Percentiles rank a stretch among this genome's conserved stretches.
phyloP scores from a whole-genome alignment of 305 asterid genomes.

The Rubia tinctorum region DNA sequence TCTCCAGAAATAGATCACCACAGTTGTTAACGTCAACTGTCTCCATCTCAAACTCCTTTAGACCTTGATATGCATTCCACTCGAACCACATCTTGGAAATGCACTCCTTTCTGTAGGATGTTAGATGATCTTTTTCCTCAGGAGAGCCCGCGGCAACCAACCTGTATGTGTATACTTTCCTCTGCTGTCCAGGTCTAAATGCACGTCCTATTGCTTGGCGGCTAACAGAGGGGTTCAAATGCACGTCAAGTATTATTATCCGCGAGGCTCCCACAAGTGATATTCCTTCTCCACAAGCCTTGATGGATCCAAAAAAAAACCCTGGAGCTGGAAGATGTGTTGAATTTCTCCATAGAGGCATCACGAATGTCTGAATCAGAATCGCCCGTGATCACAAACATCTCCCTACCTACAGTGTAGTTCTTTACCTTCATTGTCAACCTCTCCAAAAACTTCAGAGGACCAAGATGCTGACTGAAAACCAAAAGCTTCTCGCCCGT shows the following conservation, averaged over 20 bases:
- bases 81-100: conserved; percentile 33
- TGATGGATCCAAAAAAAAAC: conserved; percentile 10
- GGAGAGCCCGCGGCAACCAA: no score
- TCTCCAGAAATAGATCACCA: conserved; percentile 26
- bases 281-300: no score
- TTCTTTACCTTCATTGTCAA: conserved; percentile 62
- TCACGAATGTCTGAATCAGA: conserved; percentile 50
- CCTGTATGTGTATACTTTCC: no score
- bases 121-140: not conserved
- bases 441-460: conserved; percentile 23
- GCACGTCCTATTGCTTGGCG: no score
- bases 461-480: no score
- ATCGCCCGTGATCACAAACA: conserved; percentile 93
- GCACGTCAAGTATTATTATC: no score
- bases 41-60: conserved; percentile 22
- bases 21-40: conserved; percentile 10
- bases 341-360: conserved; percentile 25
- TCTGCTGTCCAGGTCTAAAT: no score
- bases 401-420: conserved; percentile 63
- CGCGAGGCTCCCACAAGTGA: no score
- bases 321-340: conserved; percentile 24
- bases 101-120: conserved; percentile 28
- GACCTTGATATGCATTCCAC: conserved; percentile 24
- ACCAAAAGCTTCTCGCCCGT: conserved; percentile 35
- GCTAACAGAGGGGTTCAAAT: no score